These are phyloP conservation scores for Melocanna baccifera DNA, from an alignment of 176 grass and related monocot genomes.

Conservation along the genomic window DNA sequence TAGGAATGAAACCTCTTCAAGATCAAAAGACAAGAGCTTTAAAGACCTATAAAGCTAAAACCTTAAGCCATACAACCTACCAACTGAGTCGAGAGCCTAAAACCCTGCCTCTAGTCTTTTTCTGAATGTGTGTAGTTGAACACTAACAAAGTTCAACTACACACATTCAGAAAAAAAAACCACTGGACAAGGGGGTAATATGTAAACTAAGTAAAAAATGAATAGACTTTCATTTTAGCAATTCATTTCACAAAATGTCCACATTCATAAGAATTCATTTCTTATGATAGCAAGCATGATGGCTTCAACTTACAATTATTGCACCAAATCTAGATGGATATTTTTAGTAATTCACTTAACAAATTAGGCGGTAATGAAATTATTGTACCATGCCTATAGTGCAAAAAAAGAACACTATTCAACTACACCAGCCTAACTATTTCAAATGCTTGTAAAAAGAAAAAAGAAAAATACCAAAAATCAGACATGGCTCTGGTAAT, in stretches of 20 bases:
- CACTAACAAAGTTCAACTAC: no score
- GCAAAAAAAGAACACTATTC: not conserved
- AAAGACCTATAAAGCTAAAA: no score
- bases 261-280: not conserved
- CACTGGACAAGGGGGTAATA: not conserved
- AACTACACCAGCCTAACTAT: not conserved
- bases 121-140: no score
- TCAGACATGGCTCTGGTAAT: not conserved
- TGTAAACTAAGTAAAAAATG: not conserved
- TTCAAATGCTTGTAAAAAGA: not conserved
- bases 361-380: not conserved
- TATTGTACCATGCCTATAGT: not conserved
- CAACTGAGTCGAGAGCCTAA: no score
- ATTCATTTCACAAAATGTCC: not conserved
- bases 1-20: no score
- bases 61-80: no score
- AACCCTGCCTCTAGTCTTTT: no score
- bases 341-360: not conserved
- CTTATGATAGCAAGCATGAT: not conserved
- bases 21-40: no score
- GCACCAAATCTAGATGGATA: not conserved
- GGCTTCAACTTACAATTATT: not conserved
- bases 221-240: not conserved
- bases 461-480: not conserved
- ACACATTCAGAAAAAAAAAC: not conserved